These are phyloP conservation scores for Aspergillus ellipticus DNA, from an alignment of 495 filamentous ascomycete genomes.

Conservation along the genomic window DNA sequence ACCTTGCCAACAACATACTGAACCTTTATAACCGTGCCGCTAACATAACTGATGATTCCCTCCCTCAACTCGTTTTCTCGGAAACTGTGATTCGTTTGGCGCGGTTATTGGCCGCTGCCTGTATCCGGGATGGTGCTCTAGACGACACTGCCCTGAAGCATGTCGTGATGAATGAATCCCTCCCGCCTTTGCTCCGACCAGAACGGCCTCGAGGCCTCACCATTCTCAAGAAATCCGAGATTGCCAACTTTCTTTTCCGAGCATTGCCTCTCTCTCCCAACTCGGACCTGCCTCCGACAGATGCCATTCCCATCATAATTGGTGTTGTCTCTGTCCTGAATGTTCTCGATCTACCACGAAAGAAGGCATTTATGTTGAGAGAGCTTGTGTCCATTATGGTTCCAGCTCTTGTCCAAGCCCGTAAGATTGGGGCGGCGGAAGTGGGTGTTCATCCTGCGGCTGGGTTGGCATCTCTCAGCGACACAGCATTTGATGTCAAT, in stretches of 20 bases:
- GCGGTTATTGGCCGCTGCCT: slow-evolving; percentile 66
- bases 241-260: slow-evolving; percentile 64
- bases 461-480: slow-evolving; percentile 63
- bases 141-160: slow-evolving; percentile 63
- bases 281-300: slow-evolving; percentile 61
- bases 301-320: slow-evolving; percentile 72
- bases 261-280: slow-evolving; percentile 62
- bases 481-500: slow-evolving; percentile 51
- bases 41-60: slow-evolving; percentile 71
- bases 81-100: slow-evolving; percentile 79
- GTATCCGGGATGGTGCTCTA: slow-evolving; percentile 64
- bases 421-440: slow-evolving; percentile 89
- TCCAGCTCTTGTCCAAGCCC: slow-evolving; percentile 82
- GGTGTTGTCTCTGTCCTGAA: slow-evolving; percentile 83
- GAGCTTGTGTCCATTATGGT: slow-evolving; percentile 81
- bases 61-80: slow-evolving; percentile 76
- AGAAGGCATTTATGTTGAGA: slow-evolving; percentile 80
- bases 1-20: slow-evolving; percentile 76
- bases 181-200: slow-evolving; percentile 32
- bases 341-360: slow-evolving; percentile 69
- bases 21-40: slow-evolving; percentile 74
- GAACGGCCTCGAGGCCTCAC: slow-evolving; percentile 43
- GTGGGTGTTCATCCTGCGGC: slow-evolving; percentile 93
- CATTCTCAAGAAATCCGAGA: slow-evolving; percentile 55
- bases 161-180: slow-evolving; percentile 57